Percentiles rank a stretch among this genome's conserved stretches.
Conservation (phyloP, 2,329 filamentous ascomycete genomes). For the Myriangium duriaei region DNA sequence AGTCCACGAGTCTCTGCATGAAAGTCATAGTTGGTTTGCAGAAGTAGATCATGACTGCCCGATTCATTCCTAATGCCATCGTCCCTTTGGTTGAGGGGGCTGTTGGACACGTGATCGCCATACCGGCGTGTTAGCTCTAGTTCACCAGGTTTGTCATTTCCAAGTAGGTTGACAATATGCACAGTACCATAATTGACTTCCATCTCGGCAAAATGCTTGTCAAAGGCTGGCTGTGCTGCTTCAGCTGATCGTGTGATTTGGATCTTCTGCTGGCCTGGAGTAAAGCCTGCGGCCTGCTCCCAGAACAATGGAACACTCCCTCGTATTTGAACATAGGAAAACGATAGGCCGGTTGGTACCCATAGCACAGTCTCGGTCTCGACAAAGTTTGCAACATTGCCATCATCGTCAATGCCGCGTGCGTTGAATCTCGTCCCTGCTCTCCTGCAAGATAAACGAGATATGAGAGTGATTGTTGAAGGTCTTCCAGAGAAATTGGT, state of each 20-base stretch:
- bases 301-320: constrained; percentile 94
- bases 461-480: constrained; percentile 78
- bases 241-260: constrained; percentile 77
- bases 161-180: constrained; percentile 89
- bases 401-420: constrained; percentile 94
- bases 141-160: constrained; percentile 75
- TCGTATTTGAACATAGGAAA: constrained; percentile 86
- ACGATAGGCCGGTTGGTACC: constrained; percentile 63
- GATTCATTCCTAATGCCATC: constrained; percentile 31
- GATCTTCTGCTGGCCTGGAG: constrained; percentile 91
- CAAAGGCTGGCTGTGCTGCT: constrained; percentile 85
- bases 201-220: constrained; percentile 85
- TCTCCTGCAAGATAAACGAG: constrained; percentile 75
- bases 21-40: constrained; percentile 85
- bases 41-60: constrained; percentile 55
- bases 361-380: constrained; percentile 91
- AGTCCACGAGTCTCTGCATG: constrained; percentile 85
- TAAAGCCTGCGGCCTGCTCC: constrained; percentile 80
- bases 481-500: constrained; percentile 57
- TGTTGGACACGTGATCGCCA: constrained; percentile 61
- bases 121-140: constrained; percentile 72
- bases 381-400: constrained; percentile 97
- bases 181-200: constrained; percentile 79
- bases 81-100: constrained; percentile 50
- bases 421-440: constrained; percentile 94